Evolutionary conservation across 1,284 basidiomycete genomes (phyloP).

Genomic region (Sporisorium iseilematis-ciliati): DNA sequence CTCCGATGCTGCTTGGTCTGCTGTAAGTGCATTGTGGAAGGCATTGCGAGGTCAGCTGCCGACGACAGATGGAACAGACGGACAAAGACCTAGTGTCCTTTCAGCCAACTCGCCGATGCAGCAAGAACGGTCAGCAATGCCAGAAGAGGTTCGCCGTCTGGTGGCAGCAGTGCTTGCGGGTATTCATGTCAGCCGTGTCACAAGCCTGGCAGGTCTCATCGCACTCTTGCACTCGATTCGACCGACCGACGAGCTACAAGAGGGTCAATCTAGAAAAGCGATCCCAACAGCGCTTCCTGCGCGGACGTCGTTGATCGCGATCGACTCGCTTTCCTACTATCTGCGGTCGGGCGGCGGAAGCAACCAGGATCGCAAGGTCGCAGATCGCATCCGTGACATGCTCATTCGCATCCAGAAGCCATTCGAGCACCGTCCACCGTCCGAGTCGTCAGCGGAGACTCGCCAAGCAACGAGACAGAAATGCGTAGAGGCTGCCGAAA

Average conservation of each 20-base stretch:
- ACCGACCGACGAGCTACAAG: slow-evolving; percentile 28
- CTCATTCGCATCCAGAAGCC: slow-evolving; percentile 41
- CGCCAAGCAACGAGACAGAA: slow-evolving; percentile 8
- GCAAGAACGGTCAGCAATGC: slow-evolving; percentile 26
- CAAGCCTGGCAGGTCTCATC: slow-evolving; percentile 26
- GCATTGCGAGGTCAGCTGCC: neutral
- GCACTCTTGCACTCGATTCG: slow-evolving; percentile 36
- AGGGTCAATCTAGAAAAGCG: neutral
- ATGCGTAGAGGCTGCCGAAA: slow-evolving; percentile 14
- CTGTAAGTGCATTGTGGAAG: slow-evolving; percentile 22
- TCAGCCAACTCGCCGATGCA: neutral
- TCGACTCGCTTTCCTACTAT: slow-evolving; percentile 47
- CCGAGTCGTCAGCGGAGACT: slow-evolving; percentile 13
- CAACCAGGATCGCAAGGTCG: slow-evolving; percentile 32
- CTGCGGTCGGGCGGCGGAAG: slow-evolving; percentile 23
- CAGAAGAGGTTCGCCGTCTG: slow-evolving; percentile 39
- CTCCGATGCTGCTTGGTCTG: slow-evolving; percentile 35
- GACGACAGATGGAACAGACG: neutral
- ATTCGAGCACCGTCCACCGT: slow-evolving; percentile 15
- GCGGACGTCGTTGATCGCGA: slow-evolving; percentile 36
- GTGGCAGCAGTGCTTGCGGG: slow-evolving; percentile 37
- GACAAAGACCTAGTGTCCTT: neutral
- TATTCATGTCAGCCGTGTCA: slow-evolving; percentile 36
- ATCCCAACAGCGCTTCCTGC: slow-evolving; percentile 20
- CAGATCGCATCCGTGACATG: slow-evolving; percentile 31